Base-by-base conservation (phyloP, 1,284 basidiomycete species). In the Microbotryum intermedium region DNA sequence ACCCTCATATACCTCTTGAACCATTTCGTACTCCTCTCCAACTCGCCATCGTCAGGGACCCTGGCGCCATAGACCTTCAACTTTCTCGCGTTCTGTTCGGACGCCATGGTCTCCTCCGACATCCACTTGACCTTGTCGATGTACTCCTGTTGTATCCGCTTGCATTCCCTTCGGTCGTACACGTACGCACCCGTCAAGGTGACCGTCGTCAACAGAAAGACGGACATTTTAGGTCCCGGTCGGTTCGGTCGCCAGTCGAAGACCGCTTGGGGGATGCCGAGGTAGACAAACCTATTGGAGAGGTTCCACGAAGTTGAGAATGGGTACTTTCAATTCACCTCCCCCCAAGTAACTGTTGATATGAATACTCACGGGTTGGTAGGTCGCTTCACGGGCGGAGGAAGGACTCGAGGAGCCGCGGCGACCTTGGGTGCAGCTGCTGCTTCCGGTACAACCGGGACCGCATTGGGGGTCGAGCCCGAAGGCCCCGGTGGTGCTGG, bases 1-100 rank as follows among this genome's bases (percentile, higher is more conserved):
- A 94, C 92, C 86, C 95, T 95, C 79, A 97, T 84, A 76, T 95
- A 97, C 79, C 88, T 90, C 73, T 88, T 85, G 77, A 97, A 98
- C 79, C 90, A 91, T 74, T 80, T 84, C 71, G 89, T 77, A 57
- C 84, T 83, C 64, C 88, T 84, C 73, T 92, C 85, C 68, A 84
- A 84, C 72, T 97, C 92, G 71, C 94, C 90, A 74, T 98, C 95
- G 51, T 89, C 92, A 1, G 93, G 91, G 83, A 91, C 94, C 73
- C 88, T 88, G 44, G 84, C 83, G 30, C 86, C 89, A 71, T 90
- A 91, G 23, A 97, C 90, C 2, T 81, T 84, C 59, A 97, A 85
- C 73, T 86, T 90, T 49, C 93, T 82, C 6, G 88, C 84, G 61
- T 81, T 78, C 29, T 85, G 90, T 68, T 84, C 75, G 29, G 83